Base-by-base conservation (phyloP, 306 rosid species). In the Cajanus cajan region DNA sequence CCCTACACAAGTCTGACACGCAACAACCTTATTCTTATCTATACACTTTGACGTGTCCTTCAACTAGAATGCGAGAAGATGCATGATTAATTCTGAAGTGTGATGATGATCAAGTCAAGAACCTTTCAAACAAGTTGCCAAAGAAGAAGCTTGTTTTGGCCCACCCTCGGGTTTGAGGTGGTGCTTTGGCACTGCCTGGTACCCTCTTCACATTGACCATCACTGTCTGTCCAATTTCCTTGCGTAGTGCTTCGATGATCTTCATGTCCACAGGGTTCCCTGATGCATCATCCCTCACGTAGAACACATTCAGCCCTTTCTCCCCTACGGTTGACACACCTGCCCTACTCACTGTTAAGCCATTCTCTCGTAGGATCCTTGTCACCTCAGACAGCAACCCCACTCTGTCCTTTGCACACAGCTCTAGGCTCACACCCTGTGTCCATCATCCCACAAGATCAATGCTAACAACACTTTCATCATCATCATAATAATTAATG, bases 111-210 rank as follows among this genome's bases (percentile, higher is more conserved):
- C 22, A 91, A 81, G 84, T 85, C 78, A 92, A 82, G 84, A 92
- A 88, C 78, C 85, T 89, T 76, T 94, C 95, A 9, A 92, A 74
- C 92, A 89, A 87, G 90, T 89, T 88, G 0, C 97, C 93, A 72
- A 92, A 90, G 90, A 89, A 94, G 93, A 94, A 92, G 80, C 92
- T 87, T 6, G 89, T 88, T 81, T 90, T 94, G 34, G 89, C 87
- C 97, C 95, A 87, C 77, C 93, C 98, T 68, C 80, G 57, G 13
- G 81, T 85, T 68, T 87, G 11, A 59, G 41, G 93, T 13, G 93
- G 82, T 48, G 82, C 88, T 79, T 81, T 87, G 73, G 88, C 77
- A 80, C 51, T 79, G 44, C 73, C 65, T 6, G 98, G 88, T 41
- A 82, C 84, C 81, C 86, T 92, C 90, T 92, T 90, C 74, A 92